A percentile compares a stretch with the other conserved stretches of the same genome.
Conservation (phyloP, 2,329 filamentous ascomycete species). For the Pseudofabraea citricarpa region DNA sequence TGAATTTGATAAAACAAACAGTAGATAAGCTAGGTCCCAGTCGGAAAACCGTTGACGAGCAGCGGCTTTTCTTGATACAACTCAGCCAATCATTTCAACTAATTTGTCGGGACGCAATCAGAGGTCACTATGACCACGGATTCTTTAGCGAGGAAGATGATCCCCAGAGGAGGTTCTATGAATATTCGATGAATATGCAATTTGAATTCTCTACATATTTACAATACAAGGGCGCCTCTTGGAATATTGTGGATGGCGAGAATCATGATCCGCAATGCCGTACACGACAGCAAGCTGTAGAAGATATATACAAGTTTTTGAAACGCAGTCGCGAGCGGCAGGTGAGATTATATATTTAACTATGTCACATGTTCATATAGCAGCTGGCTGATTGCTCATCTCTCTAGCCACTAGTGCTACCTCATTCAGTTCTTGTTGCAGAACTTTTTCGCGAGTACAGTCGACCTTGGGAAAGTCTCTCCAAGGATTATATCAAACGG, state of each 20-base stretch:
- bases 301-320: conserved; percentile 9
- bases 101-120: conserved; percentile 4
- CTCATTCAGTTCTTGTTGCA: conserved; percentile 13
- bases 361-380: neutral
- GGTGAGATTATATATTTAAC: conserved; percentile 5
- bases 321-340: conserved; percentile 14
- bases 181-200: conserved; percentile 9
- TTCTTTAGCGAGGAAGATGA: conserved; percentile 3
- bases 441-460: conserved; percentile 17
- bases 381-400: neutral
- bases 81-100: conserved; percentile 6
- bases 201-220: conserved; percentile 8
- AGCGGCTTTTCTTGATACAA: conserved; percentile 1
- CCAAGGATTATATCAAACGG: conserved; percentile 9
- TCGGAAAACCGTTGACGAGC: neutral
- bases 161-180: conserved; percentile 7
- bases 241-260: conserved; percentile 7
- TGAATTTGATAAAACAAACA: neutral
- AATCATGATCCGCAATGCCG: neutral
- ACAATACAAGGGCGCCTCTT: conserved; percentile 2
- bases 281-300: conserved; percentile 11
- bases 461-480: conserved; percentile 10
- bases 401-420: conserved; percentile 10
- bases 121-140: conserved; percentile 6
- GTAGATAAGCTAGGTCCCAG: conserved; percentile 4